These are phyloP conservation scores for Eragrostis tef DNA, from an alignment of 202 grass and related monocot species.

Conservation along the genomic window DNA sequence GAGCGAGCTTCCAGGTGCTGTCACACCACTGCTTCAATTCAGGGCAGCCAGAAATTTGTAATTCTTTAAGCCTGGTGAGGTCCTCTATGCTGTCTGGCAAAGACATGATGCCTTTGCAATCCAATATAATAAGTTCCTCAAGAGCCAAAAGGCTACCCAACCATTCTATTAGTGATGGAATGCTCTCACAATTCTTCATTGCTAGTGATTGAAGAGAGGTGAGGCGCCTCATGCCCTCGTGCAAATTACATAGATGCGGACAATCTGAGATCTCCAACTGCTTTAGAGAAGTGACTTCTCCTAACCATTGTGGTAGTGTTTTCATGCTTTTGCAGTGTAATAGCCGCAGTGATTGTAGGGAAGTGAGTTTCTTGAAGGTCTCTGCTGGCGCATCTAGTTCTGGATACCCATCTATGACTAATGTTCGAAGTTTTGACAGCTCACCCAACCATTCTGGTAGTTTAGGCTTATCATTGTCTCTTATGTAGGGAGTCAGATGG, in stretches of 20 bases:
- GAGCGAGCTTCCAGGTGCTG: too few relatives aligned
- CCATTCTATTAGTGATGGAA: neutral
- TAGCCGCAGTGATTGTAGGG: neutral
- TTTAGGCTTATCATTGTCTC: neutral
- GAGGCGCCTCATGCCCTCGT: neutral
- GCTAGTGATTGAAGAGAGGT: neutral
- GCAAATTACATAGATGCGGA: neutral
- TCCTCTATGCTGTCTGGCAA: conserved; percentile 6
- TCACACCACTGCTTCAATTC: neutral
- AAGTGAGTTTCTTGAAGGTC: conserved; percentile 1
- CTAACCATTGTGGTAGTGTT: conserved; percentile 17
- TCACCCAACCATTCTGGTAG: conserved; percentile 3
- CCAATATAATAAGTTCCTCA: neutral
- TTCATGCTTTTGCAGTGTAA: neutral
- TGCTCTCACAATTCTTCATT: neutral
- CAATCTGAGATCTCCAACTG: conserved; percentile 1
- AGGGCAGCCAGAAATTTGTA: neutral
- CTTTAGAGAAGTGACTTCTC: conserved; percentile 6
- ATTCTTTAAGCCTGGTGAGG: neutral
- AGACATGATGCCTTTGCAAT: neutral
- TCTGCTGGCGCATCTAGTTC: neutral
- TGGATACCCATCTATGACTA: conserved; percentile 5
- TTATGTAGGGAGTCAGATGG: neutral
- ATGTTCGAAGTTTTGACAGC: neutral
- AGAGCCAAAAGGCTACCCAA: neutral